These are phyloP conservation scores for Chenopodium suecicum DNA, from an alignment of 148 eudicot genomes.

Conservation along the genomic window DNA sequence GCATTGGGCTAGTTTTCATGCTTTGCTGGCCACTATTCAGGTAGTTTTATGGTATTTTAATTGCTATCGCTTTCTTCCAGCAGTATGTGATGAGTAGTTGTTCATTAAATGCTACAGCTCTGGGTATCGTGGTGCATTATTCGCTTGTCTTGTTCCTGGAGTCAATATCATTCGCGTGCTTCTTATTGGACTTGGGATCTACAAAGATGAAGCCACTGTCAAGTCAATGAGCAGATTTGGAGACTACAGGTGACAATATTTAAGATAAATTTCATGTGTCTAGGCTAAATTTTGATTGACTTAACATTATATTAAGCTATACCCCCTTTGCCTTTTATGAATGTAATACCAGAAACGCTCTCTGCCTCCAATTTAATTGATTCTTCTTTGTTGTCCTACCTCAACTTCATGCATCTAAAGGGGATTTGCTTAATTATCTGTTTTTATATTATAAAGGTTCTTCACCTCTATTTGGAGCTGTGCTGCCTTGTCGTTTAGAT, in stretches of 20 bases:
- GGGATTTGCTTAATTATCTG: background rate
- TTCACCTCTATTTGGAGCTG: background rate
- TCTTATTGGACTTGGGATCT: constrained; percentile 71
- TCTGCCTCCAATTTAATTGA: background rate
- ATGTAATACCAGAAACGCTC: background rate
- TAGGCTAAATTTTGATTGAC: background rate
- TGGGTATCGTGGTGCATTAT: constrained; percentile 61
- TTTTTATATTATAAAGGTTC: background rate
- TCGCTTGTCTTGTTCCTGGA: constrained; percentile 78
- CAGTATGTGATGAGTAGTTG: background rate
- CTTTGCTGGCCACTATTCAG: constrained; percentile 99
- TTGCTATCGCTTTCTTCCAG: background rate
- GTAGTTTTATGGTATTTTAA: constrained; percentile 30
- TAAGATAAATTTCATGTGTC: background rate
- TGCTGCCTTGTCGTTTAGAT: background rate
- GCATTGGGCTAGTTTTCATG: constrained; percentile 83
- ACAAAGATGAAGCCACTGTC: constrained; percentile 80
- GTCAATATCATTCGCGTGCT: constrained; percentile 70
- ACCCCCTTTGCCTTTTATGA: background rate
- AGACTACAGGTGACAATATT: constrained; percentile 48
- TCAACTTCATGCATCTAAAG: background rate
- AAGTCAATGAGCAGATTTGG: constrained; percentile 88
- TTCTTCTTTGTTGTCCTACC: background rate
- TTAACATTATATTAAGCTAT: background rate
- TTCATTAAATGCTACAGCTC: constrained; percentile 41